A percentile compares a stretch with the other conserved stretches of the same genome.
These are phyloP conservation scores for Halteria grandinella DNA, from an alignment of 73 alveolate genomes.

Conservation along the genomic window DNA sequence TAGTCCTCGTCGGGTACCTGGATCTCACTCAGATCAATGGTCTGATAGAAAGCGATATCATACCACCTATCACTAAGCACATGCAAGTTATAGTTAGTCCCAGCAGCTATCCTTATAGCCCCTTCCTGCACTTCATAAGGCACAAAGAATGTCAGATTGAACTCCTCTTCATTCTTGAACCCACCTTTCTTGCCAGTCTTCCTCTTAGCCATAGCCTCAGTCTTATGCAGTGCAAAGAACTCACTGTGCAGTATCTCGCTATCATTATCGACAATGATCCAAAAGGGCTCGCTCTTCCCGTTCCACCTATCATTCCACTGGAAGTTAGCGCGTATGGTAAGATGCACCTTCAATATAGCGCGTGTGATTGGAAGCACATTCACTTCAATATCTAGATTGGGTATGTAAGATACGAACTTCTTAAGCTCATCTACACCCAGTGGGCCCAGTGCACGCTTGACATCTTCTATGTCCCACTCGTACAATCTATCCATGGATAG, in stretches of 20 bases:
- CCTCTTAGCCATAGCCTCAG: conserved; percentile 62
- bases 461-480: conserved; percentile 68
- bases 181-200: conserved; percentile 63
- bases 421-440: conserved; percentile 71
- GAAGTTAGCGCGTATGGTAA: conserved; percentile 79
- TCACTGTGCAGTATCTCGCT: conserved; percentile 97
- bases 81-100: conserved; percentile 77
- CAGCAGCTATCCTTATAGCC: conserved; percentile 68
- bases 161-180: conserved; percentile 38
- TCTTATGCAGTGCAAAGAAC: conserved; percentile 86
- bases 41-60: conserved; percentile 61
- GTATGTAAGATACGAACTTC: conserved; percentile 87
- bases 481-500: conserved; percentile 73
- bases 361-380: conserved; percentile 96
- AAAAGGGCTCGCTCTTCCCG: conserved; percentile 90
- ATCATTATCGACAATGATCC: conserved; percentile 93
- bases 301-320: conserved; percentile 96
- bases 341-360: conserved; percentile 85
- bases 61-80: conserved; percentile 95
- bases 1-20: conserved; percentile 93
- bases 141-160: conserved; percentile 86
- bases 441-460: conserved; percentile 60
- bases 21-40: conserved; percentile 83
- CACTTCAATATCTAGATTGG: conserved; percentile 88
- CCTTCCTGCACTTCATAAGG: conserved; percentile 92